phyloP scores from a whole-genome alignment of 345 rosid genomes.

The Syzygium grande region DNA sequence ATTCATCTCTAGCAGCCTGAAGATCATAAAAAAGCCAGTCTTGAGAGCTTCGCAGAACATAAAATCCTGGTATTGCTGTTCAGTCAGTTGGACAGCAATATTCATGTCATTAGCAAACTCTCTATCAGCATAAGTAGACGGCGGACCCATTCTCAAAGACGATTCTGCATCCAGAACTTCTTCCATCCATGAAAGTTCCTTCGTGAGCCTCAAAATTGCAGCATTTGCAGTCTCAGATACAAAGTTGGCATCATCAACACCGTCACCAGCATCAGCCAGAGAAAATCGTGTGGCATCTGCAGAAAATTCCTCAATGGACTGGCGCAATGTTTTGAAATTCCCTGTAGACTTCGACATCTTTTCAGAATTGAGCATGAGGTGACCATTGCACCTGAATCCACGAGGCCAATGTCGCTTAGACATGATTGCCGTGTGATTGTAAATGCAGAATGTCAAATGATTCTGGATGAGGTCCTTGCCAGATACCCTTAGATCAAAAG shows the following conservation, averaged over 20 bases:
- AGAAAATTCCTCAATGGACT: constrained; percentile 82
- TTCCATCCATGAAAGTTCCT: constrained; percentile 91
- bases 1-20: constrained; percentile 91
- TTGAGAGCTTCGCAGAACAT: constrained; percentile 94
- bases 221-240: constrained; percentile 87
- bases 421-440: constrained; percentile 87
- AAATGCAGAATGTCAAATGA: constrained; percentile 79
- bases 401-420: constrained; percentile 75
- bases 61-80: constrained; percentile 49
- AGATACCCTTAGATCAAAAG: constrained; percentile 89
- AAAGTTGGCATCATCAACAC: constrained; percentile 97
- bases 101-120: constrained; percentile 90
- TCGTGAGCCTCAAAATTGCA: constrained; percentile 79
- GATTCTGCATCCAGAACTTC: constrained; percentile 62
- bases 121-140: constrained; percentile 71
- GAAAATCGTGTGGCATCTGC: constrained; percentile 88
- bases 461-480: constrained; percentile 98
- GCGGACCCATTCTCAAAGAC: constrained; percentile 59
- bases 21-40: constrained; percentile 84
- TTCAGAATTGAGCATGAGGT: constrained; percentile 88
- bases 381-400: constrained; percentile 93
- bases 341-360: constrained; percentile 99
- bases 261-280: constrained; percentile 96
- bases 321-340: constrained; percentile 75
- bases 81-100: constrained; percentile 68